phyloP scores from a whole-genome alignment of 1,139 yeast species.

The Candida mesenterica region DNA sequence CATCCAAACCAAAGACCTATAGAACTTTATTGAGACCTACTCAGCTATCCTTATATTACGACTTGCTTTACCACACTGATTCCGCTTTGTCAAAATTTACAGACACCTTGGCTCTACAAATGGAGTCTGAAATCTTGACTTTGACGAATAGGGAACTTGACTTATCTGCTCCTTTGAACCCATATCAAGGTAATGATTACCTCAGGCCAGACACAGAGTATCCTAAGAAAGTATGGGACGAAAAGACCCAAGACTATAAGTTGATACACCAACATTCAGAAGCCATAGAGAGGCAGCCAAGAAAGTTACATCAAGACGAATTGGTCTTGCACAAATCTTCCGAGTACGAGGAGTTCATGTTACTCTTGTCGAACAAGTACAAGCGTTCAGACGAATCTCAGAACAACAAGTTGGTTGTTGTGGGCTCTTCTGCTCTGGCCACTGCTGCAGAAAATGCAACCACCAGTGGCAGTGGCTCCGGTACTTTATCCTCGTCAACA shows the following conservation, averaged over 20 bases:
- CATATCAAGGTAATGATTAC: conserved; percentile 49
- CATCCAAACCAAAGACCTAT: conserved; percentile 61
- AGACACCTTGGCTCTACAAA: conserved; percentile 69
- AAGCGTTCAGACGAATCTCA: conserved; percentile 37
- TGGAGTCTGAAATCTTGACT: conserved; percentile 82
- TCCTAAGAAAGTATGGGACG: conserved; percentile 46
- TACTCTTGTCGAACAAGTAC: conserved; percentile 42
- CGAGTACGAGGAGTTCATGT: conserved; percentile 90
- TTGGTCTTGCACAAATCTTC: conserved; percentile 66
- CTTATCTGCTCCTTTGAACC: conserved; percentile 69
- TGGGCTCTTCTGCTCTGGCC: conserved; percentile 31
- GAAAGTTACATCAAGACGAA: conserved; percentile 47
- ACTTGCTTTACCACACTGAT: conserved; percentile 81
- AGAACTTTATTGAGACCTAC: conserved; percentile 79
- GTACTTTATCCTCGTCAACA: conserved; percentile 18
- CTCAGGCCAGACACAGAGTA: conserved; percentile 46
- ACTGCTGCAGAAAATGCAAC: conserved; percentile 19
- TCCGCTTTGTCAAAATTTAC: conserved; percentile 70
- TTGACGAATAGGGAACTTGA: conserved; percentile 76
- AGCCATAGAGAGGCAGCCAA: conserved; percentile 42
- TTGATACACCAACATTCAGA: conserved; percentile 44
- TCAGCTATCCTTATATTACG: conserved; percentile 78
- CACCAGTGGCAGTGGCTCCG: conserved; percentile 5
- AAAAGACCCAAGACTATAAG: conserved; percentile 33
- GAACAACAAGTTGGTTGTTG: conserved; percentile 42